A percentile compares a stretch with the other conserved stretches of the same genome.
These are phyloP conservation scores for Helianthus annuus DNA, from an alignment of 129 eudicot genomes.

Conservation along the genomic window HanXRQr2.0-SUNRISE NC_035447.2:13762157-13762656, in stretches of 20 bases:
- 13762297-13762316: neutral
- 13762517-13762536: neutral
- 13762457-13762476: conserved; percentile 79
- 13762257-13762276: conserved; percentile 46
- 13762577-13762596: conserved; percentile 97
- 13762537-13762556: conserved; percentile 89
- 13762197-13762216: conserved; percentile 87
- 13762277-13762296: conserved; percentile 5
- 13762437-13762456: conserved; percentile 97
- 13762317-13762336: conserved; percentile 57
- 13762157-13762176: conserved; percentile 98
- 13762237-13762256: conserved; percentile 86
- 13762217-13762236: conserved; percentile 99
- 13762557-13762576: conserved; percentile 99
- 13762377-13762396: conserved; percentile 92
- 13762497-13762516: neutral
- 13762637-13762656: conserved; percentile 83
- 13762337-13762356: conserved; percentile 93
- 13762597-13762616: conserved; percentile 66
- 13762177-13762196: conserved; percentile 89
- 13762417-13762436: conserved; percentile 95
- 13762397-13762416: conserved; percentile 95
- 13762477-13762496: neutral
- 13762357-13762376: conserved; percentile 94
- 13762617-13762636: conserved; percentile 91